These are phyloP conservation scores for Penicillium argentinense DNA, from an alignment of 495 filamentous ascomycete genomes.

Conservation along the genomic window DNA sequence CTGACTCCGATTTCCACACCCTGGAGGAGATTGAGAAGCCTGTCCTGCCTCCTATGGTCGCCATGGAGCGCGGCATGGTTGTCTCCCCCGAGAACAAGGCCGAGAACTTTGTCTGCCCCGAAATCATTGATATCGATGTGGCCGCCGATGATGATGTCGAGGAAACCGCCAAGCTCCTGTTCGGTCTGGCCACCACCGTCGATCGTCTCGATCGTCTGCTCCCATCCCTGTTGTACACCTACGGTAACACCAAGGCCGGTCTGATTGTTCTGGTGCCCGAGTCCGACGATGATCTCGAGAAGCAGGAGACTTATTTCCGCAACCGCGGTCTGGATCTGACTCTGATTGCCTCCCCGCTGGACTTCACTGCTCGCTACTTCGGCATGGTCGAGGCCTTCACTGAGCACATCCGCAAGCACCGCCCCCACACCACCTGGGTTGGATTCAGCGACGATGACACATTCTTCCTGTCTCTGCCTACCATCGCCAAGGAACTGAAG, in stretches of 20 bases:
- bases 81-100: slow-evolving; percentile 41
- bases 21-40: slow-evolving; percentile 42
- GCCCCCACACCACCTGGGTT: slow-evolving; percentile 60
- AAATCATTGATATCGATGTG: slow-evolving; percentile 47
- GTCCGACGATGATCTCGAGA: slow-evolving; percentile 44
- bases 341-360: slow-evolving; percentile 52
- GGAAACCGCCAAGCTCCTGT: slow-evolving; percentile 51
- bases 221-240: slow-evolving; percentile 49
- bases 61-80: slow-evolving; percentile 48
- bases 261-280: slow-evolving; percentile 50
- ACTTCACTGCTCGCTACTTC: slow-evolving; percentile 64
- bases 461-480: slow-evolving; percentile 64
- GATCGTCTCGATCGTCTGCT: slow-evolving; percentile 50
- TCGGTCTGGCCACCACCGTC: slow-evolving; percentile 52
- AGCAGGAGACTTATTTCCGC: slow-evolving; percentile 49
- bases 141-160: slow-evolving; percentile 44
- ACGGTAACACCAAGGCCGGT: slow-evolving; percentile 49
- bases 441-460: slow-evolving; percentile 72
- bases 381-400: slow-evolving; percentile 58
- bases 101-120: slow-evolving; percentile 42
- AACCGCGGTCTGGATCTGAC: slow-evolving; percentile 54
- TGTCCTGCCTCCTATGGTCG: slow-evolving; percentile 45
- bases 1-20: slow-evolving; percentile 42
- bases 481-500: slow-evolving; percentile 51
- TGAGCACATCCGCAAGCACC: slow-evolving; percentile 44